These are phyloP conservation scores for Ustilago hordei DNA, from an alignment of 1,284 basidiomycete genomes.

Conservation along the genomic window DNA sequence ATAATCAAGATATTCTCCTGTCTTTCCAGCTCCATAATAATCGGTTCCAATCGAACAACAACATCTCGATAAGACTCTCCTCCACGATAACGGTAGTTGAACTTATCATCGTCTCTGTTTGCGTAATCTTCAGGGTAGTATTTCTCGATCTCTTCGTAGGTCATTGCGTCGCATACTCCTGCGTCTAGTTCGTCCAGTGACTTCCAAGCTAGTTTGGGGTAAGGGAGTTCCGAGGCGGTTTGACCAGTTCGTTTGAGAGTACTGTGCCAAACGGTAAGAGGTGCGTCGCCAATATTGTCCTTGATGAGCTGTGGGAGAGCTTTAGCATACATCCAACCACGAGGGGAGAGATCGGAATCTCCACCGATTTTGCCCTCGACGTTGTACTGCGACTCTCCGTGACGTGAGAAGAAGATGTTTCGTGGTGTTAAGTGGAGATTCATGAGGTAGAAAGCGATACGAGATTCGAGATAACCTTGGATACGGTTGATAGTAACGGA, in stretches of 20 bases:
- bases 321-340: constrained; percentile 85
- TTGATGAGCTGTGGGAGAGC: constrained; percentile 88
- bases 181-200: constrained; percentile 97
- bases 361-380: constrained; percentile 97
- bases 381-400: constrained; percentile 98
- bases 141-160: constrained; percentile 93
- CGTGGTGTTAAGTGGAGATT: constrained; percentile 96
- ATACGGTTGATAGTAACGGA: constrained; percentile 65
- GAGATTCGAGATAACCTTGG: constrained; percentile 88
- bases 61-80: constrained; percentile 93
- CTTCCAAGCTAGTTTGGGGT: constrained; percentile 97
- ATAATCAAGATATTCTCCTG: constrained; percentile 97
- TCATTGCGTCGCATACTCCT: constrained; percentile 99
- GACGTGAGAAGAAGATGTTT: constrained; percentile 95
- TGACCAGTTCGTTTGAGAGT: constrained; percentile 92
- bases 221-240: constrained; percentile 84
- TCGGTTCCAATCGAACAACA: constrained; percentile 93
- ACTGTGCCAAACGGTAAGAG: constrained; percentile 96
- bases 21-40: constrained; percentile 98
- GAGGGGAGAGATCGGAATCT: constrained; percentile 85
- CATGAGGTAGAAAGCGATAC: constrained; percentile 98
- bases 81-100: constrained; percentile 92
- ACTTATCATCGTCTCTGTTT: constrained; percentile 99
- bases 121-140: constrained; percentile 99
- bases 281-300: constrained; percentile 89